Percentiles rank a stretch among this genome's conserved stretches.
phyloP scores from a whole-genome alignment of 768 basidiomycete species.

The Amanita phalloides region DNA sequence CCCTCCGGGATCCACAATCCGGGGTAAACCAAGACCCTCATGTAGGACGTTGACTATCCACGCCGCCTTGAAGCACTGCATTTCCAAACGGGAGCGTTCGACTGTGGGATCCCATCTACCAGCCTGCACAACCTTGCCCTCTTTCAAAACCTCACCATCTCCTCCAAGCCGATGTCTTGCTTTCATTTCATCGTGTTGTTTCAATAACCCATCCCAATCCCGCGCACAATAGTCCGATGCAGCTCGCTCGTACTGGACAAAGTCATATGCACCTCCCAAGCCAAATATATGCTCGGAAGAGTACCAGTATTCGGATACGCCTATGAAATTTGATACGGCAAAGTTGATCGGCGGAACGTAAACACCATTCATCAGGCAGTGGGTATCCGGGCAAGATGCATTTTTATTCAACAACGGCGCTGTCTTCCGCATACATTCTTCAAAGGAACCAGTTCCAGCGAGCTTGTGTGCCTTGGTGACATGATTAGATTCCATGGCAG shows the following conservation, averaged over 20 bases:
- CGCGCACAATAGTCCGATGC: slow-evolving; percentile 77
- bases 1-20: slow-evolving; percentile 80
- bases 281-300: slow-evolving; percentile 96
- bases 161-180: slow-evolving; percentile 38
- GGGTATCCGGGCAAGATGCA: slow-evolving; percentile 69
- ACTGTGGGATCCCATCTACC: slow-evolving; percentile 66
- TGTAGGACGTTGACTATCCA: slow-evolving; percentile 97
- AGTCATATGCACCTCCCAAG: slow-evolving; percentile 91
- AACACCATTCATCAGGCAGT: slow-evolving; percentile 92
- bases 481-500: slow-evolving; percentile 28
- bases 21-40: slow-evolving; percentile 90
- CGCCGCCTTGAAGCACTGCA: slow-evolving; percentile 99
- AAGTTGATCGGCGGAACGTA: slow-evolving; percentile 94
- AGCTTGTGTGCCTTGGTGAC: slow-evolving; percentile 47
- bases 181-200: slow-evolving; percentile 50
- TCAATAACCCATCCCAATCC: slow-evolving; percentile 69
- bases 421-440: slow-evolving; percentile 64
- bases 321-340: slow-evolving; percentile 86
- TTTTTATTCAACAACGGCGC: slow-evolving; percentile 77
- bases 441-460: slow-evolving; percentile 84
- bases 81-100: slow-evolving; percentile 77
- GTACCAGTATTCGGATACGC: slow-evolving; percentile 99
- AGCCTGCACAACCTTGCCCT: slow-evolving; percentile 49
- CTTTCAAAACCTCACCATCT: slow-evolving; percentile 53
- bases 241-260: slow-evolving; percentile 90